A percentile compares a stretch with the other conserved stretches of the same genome.
phyloP scores from a whole-genome alignment of 2,329 filamentous ascomycete species.

The Cordyceps militaris region DNA sequence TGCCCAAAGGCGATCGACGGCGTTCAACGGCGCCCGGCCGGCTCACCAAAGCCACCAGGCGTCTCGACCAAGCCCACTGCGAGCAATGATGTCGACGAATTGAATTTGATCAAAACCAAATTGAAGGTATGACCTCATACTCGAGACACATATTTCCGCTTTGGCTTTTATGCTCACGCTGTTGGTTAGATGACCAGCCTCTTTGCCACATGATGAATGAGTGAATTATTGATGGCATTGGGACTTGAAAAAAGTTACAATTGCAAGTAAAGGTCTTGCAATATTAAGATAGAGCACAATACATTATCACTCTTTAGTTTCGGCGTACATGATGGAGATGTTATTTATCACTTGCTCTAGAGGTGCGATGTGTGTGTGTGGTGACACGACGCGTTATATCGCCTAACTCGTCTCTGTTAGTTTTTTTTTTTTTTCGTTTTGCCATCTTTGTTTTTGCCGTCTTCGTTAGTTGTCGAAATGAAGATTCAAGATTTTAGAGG shows the following conservation, averaged over 20 bases:
- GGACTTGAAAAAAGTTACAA: slow-evolving; percentile 7
- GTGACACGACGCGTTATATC: not conserved
- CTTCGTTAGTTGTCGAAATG: too few relatives aligned
- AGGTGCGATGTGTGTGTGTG: not conserved
- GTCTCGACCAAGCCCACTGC: slow-evolving; percentile 60
- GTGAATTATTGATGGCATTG: slow-evolving; percentile 3
- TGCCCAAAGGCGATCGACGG: slow-evolving; percentile 41
- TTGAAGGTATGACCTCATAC: slow-evolving; percentile 8
- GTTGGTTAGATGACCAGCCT: slow-evolving; percentile 7
- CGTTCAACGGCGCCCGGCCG: slow-evolving; percentile 39
- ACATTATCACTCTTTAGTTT: slow-evolving; percentile 4
- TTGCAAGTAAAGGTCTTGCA: slow-evolving; percentile 4
- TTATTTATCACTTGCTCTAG: not conserved
- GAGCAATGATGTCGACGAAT: slow-evolving; percentile 58
- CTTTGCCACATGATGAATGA: slow-evolving; percentile 11
- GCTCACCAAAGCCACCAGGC: slow-evolving; percentile 40
- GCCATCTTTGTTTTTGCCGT: too few relatives aligned
- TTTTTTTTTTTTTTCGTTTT: too few relatives aligned
- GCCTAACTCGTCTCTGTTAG: too few relatives aligned
- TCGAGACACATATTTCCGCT: not conserved
- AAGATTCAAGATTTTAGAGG: too few relatives aligned
- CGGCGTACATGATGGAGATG: not conserved
- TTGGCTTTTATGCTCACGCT: not conserved
- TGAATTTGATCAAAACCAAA: slow-evolving; percentile 33
- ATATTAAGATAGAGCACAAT: slow-evolving; percentile 12